phyloP scores from a whole-genome alignment of 306 rosid genomes.

The Vigna mungo region DNA sequence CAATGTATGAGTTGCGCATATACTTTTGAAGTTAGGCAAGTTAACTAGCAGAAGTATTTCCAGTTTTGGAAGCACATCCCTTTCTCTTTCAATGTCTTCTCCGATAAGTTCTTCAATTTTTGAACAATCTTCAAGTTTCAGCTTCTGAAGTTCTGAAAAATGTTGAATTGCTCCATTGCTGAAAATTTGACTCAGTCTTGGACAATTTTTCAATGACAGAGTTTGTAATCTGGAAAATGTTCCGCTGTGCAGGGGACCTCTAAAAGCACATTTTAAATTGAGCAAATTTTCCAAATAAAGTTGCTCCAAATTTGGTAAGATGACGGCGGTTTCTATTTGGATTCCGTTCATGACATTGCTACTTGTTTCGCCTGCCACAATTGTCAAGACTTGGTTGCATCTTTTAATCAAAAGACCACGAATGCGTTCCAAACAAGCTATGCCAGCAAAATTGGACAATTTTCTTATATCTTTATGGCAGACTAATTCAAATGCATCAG shows the following conservation, averaged over 20 bases:
- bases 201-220: slow-evolving; percentile 36
- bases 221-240: slow-evolving; percentile 35
- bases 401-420: slow-evolving; percentile 40
- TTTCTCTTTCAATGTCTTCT: slow-evolving; percentile 1
- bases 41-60: slow-evolving; percentile 29
- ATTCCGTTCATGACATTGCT: not conserved
- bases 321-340: not conserved
- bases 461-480: slow-evolving; percentile 14
- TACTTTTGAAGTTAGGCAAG: slow-evolving; percentile 11
- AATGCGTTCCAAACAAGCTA: slow-evolving; percentile 5
- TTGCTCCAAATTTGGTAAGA: slow-evolving; percentile 43
- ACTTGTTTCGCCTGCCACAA: not conserved
- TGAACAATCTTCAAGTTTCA: slow-evolving; percentile 38
- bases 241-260: slow-evolving; percentile 22
- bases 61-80: slow-evolving; percentile 36
- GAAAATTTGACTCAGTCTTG: slow-evolving; percentile 30
- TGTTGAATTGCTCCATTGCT: slow-evolving; percentile 14
- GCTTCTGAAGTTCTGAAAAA: slow-evolving; percentile 37
- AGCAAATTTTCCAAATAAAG: slow-evolving; percentile 34
- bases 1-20: slow-evolving; percentile 30
- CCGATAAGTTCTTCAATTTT: slow-evolving; percentile 33
- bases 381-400: slow-evolving; percentile 33
- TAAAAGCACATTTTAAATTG: slow-evolving; percentile 19
- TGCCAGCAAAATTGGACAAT: slow-evolving; percentile 33
- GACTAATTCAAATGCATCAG: slow-evolving; percentile 45